Percentiles rank a stretch among this genome's conserved stretches.
Evolutionary conservation across 2,329 filamentous ascomycete genomes (phyloP).

Genomic region (Davidsoniella eucalypti): DNA sequence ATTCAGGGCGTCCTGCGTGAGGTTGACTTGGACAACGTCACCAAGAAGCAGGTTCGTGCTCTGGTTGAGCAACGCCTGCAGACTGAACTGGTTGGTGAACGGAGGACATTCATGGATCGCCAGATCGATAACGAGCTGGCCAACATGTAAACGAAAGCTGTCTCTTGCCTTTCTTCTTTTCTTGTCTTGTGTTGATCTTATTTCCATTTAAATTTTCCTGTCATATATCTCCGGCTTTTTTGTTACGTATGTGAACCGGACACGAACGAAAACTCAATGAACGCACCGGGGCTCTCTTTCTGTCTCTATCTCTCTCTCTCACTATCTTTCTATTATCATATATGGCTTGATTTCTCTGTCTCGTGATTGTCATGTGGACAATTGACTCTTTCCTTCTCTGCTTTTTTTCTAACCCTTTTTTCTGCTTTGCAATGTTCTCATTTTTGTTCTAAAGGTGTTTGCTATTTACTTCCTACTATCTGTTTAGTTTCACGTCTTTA

Average conservation of each 20-base stretch:
- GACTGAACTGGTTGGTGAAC: constrained; percentile 72
- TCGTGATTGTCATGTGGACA: not conserved
- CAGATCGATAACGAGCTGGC: constrained; percentile 89
- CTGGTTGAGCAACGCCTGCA: constrained; percentile 88
- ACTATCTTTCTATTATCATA: no score
- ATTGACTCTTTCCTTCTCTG: no score
- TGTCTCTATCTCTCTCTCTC: not conserved
- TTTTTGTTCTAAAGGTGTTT: no score
- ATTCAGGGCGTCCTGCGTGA: constrained; percentile 71
- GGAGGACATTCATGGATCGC: constrained; percentile 74
- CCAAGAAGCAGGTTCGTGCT: constrained; percentile 89
- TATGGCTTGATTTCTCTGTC: no score
- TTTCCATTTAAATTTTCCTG: not conserved
- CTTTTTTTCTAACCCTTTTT: no score
- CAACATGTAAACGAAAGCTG: constrained; percentile 51
- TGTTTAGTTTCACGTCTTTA: not conserved
- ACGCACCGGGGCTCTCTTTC: not conserved
- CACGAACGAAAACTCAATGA: not conserved
- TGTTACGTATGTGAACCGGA: not conserved
- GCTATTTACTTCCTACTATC: no score
- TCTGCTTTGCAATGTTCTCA: no score
- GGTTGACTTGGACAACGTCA: constrained; percentile 90
- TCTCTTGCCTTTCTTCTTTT: constrained; percentile 2
- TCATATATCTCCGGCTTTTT: not conserved
- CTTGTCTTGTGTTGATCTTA: constrained; percentile 1